Evolutionary conservation across 805 yeast species (phyloP).

Genomic region (Zygotorulaspora sp.): DNA sequence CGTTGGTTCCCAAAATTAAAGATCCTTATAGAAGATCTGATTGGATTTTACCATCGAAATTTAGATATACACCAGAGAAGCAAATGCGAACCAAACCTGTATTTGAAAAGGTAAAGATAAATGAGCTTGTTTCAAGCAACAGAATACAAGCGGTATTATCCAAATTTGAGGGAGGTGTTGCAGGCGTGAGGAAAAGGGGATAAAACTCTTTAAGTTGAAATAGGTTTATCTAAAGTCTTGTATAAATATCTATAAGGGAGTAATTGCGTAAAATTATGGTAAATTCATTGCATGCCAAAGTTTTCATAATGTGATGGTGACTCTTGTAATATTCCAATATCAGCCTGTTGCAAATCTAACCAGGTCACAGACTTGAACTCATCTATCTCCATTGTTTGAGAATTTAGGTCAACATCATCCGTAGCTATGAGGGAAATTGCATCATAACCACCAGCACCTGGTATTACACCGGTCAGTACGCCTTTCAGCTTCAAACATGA

Average conservation of each 20-base stretch:
- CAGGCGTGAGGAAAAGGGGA: slow-evolving; percentile 30
- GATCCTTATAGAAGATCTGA: slow-evolving; percentile 36
- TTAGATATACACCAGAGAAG: slow-evolving; percentile 33
- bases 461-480: slow-evolving; percentile 92
- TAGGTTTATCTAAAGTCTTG: no score
- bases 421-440: slow-evolving; percentile 74
- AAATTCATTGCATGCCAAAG: no score
- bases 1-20: slow-evolving; percentile 28
- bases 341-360: slow-evolving; percentile 63
- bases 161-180: slow-evolving; percentile 34
- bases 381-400: slow-evolving; percentile 25
- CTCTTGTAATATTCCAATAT: slow-evolving; percentile 53
- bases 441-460: slow-evolving; percentile 98
- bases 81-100: slow-evolving; percentile 32
- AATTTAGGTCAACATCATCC: slow-evolving; percentile 38
- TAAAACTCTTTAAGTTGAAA: slow-evolving; percentile 10
- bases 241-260: no score
- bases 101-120: slow-evolving; percentile 30
- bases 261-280: no score
- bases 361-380: slow-evolving; percentile 52
- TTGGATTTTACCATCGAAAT: slow-evolving; percentile 32
- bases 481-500: slow-evolving; percentile 56
- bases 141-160: slow-evolving; percentile 29
- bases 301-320: slow-evolving; percentile 29
- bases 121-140: slow-evolving; percentile 26